These are phyloP conservation scores for Volvox africanus DNA, from an alignment of 139 green algal genomes.

Conservation along the genomic window DNA sequence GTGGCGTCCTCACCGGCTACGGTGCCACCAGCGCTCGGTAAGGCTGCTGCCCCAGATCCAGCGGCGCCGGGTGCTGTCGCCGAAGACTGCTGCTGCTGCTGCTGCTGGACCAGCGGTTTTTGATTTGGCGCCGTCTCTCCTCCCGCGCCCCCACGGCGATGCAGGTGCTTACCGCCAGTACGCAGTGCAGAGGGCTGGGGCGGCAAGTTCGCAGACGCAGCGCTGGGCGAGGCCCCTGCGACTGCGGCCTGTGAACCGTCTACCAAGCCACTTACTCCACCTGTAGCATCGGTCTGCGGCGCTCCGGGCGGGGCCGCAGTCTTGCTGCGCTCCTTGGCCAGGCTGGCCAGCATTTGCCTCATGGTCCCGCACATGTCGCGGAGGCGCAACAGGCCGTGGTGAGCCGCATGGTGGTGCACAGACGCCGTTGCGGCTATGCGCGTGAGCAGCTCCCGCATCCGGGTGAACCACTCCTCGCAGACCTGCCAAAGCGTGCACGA, in stretches of 20 bases:
- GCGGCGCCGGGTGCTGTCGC: background rate
- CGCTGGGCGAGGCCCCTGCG: background rate
- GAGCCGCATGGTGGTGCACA: slow-evolving; percentile 44
- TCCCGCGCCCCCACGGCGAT: background rate
- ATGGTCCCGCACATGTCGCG: background rate
- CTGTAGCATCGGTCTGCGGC: background rate
- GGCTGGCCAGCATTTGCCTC: slow-evolving; percentile 13
- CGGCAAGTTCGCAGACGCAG: background rate
- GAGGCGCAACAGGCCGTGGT: slow-evolving; percentile 48
- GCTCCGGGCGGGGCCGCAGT: slow-evolving; percentile 27
- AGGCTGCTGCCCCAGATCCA: background rate
- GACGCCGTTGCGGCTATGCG: slow-evolving; percentile 52
- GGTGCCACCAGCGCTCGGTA: background rate
- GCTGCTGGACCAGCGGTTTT: background rate
- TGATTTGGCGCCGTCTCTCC: background rate
- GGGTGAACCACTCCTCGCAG: slow-evolving; percentile 82
- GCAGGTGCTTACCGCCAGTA: slow-evolving; percentile 5
- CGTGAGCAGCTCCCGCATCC: slow-evolving; percentile 61
- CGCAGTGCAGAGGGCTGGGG: too few relatives aligned
- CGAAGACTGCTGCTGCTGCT: slow-evolving; percentile 1
- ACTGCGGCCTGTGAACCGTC: background rate
- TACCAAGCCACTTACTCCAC: background rate
- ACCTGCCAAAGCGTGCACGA: slow-evolving; percentile 56
- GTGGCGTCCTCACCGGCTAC: background rate
- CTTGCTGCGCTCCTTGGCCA: slow-evolving; percentile 25